Percentiles rank a stretch among this genome's conserved stretches.
Conservation (phyloP, 257 asterid species). For the Lantana camara region DNA sequence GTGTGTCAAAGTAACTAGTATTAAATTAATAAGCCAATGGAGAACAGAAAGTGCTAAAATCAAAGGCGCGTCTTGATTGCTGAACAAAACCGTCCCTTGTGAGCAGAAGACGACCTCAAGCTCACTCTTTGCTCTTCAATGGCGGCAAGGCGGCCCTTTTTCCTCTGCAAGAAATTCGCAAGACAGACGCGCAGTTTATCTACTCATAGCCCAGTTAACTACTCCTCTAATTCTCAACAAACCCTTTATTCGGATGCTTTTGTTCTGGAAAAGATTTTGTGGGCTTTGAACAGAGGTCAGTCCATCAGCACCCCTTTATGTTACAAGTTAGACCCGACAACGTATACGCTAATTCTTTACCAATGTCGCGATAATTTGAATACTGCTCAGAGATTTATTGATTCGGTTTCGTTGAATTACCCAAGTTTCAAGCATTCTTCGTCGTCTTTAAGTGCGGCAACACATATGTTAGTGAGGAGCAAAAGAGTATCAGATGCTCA, state of each 20-base stretch:
- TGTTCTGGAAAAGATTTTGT: conserved; percentile 53
- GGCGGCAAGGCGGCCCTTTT: conserved; percentile 37
- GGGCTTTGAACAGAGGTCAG: conserved; percentile 64
- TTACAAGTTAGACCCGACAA: conserved; percentile 49
- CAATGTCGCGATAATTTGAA: conserved; percentile 52
- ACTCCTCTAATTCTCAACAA: conserved; percentile 26
- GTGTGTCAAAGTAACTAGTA: too few species aligned
- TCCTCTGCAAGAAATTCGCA: conserved; percentile 24
- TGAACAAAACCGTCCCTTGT: too few species aligned
- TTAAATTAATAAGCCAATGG: too few species aligned
- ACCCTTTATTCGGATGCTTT: conserved; percentile 43
- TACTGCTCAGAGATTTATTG: conserved; percentile 51
- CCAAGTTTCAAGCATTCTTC: conserved; percentile 71
- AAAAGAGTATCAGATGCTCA: conserved; percentile 70
- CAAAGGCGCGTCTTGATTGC: neutral
- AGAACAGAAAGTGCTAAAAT: neutral
- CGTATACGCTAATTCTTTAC: conserved; percentile 48
- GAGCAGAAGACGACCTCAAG: neutral
- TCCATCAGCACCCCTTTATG: conserved; percentile 39
- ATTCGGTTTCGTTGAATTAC: conserved; percentile 41
- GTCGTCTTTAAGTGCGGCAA: conserved; percentile 57
- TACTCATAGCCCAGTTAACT: conserved; percentile 13
- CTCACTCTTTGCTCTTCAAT: conserved; percentile 25
- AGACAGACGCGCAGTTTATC: conserved; percentile 2
- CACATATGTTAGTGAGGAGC: conserved; percentile 54